A percentile compares a stretch with the other conserved stretches of the same genome.
Conservation (phyloP, 2,329 filamentous ascomycete species). For the Aureobasidium vineae region DNA sequence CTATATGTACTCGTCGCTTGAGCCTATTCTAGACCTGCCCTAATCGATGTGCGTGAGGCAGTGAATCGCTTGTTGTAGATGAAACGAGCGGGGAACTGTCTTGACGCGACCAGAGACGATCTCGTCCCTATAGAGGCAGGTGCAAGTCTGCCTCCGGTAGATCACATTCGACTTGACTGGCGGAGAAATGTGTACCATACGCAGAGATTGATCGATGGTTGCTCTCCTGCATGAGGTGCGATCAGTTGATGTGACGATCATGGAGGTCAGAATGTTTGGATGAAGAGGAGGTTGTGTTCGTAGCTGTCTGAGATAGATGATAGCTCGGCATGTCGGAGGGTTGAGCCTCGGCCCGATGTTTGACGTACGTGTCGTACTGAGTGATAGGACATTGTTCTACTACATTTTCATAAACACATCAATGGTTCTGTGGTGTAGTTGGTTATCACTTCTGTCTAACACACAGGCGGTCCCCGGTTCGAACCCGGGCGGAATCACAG, state of each 20-base stretch:
- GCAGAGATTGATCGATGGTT: neutral
- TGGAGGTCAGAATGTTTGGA: neutral
- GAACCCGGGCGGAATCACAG: constrained; percentile 2
- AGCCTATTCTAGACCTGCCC: neutral
- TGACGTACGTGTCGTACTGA: no score
- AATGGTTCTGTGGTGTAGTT: constrained; percentile 18
- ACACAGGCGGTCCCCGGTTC: constrained; percentile 16
- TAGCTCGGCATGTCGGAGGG: neutral
- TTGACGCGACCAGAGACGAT: neutral
- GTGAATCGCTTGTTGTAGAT: neutral
- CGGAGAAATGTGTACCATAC: neutral
- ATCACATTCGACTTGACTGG: neutral
- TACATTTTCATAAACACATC: no score
- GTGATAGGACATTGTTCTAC: no score
- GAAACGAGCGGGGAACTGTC: constrained; percentile 1
- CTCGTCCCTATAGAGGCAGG: neutral
- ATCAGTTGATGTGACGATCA: neutral
- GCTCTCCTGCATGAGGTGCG: neutral
- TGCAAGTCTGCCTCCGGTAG: neutral
- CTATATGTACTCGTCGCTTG: neutral
- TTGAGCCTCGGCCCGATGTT: no score
- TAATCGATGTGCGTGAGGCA: neutral
- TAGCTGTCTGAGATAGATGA: neutral
- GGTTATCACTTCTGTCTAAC: constrained; percentile 21
- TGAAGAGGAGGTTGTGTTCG: neutral